Base-by-base conservation (phyloP, 2,329 filamentous ascomycete genomes). In the Fusarium falciforme region DNA sequence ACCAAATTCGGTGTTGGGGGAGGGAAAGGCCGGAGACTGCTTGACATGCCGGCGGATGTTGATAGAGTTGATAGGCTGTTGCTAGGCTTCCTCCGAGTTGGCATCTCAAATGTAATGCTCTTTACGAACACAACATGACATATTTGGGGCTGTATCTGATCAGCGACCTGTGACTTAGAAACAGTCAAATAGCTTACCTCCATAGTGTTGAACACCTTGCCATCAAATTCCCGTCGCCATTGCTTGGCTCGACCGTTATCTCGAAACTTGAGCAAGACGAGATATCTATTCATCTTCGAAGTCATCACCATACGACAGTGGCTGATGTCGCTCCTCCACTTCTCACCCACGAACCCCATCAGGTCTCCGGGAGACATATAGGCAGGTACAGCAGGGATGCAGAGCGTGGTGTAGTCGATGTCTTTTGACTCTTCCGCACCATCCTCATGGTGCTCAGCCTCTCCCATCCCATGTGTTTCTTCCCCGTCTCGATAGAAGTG, bases 301-400 rank as follows among this genome's bases (percentile, higher is more conserved):
- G 96, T 98, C 87, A 95, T 92, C 65, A 99, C 93, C 90, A 99
- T 94, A 62, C 96, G 89, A 80, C 98, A 98, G 84, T 99, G 96
- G 77, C 93, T 96, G 67, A 99, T 94, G 69, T 95, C 90, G 67
- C 93, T 90, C 80, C 93, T 90, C 81, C 96, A 98, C 79, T 91
- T 91, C 80, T 98, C 94, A 5, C 96, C 96, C 7, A 98, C 90
- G 77, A 97, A 98, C 0, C 94, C 95, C 73, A 98, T 84, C 68
- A 99, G 94, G 79, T 98, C 96, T 8, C 93, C 93, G 0, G 95
- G 93, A 9, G 94, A 94, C 85, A 98, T 93, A 82, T 98, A 98
- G 33, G 93, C 96, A 8, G 96, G 96, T 16, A 99, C 96, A 6
- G 96, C 95, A 31, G 98, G 91, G 73, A 99, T 96, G 82, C 96